Evolutionary conservation across 345 rosid genomes (phyloP).

Genomic region (Populus deltoides): DNA sequence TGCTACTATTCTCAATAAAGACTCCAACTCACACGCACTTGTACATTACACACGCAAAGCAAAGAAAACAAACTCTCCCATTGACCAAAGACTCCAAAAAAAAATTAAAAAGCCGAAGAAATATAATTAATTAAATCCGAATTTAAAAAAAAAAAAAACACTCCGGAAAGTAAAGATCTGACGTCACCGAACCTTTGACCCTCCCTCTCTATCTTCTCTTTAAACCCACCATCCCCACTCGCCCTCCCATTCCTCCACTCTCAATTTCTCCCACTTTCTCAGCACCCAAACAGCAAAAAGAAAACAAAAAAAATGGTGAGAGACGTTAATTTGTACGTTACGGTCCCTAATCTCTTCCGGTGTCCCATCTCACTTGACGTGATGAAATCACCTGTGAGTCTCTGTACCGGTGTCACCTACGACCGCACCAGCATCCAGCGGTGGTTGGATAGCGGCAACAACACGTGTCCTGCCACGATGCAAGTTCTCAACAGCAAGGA

Average conservation of each 20-base stretch:
- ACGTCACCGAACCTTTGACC: conserved; percentile 57
- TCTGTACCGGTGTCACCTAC: conserved; percentile 92
- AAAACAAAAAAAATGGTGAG: conserved; percentile 40
- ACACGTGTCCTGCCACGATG: conserved; percentile 97
- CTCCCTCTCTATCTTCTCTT: conserved; percentile 33
- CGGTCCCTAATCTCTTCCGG: conserved; percentile 71
- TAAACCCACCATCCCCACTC: conserved; percentile 34
- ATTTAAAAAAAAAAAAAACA: background rate
- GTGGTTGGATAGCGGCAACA: conserved; percentile 87
- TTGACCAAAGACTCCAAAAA: conserved; percentile 40
- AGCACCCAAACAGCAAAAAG: conserved; percentile 15
- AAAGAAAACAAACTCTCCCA: conserved; percentile 10
- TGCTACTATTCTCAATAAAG: too few relatives aligned
- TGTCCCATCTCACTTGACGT: conserved; percentile 97
- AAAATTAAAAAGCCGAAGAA: background rate
- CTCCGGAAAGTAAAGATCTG: conserved; percentile 27
- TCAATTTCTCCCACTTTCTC: conserved; percentile 20
- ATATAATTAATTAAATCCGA: background rate
- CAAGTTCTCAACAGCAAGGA: conserved; percentile 72
- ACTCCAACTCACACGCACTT: background rate
- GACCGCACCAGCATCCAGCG: conserved; percentile 82
- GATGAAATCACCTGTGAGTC: conserved; percentile 90
- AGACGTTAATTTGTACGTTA: conserved; percentile 60
- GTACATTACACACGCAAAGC: background rate
- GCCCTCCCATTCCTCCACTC: conserved; percentile 4